Base-by-base conservation (phyloP, 1,139 yeast species). In the Magnusiomyces tetraspermus region DNA sequence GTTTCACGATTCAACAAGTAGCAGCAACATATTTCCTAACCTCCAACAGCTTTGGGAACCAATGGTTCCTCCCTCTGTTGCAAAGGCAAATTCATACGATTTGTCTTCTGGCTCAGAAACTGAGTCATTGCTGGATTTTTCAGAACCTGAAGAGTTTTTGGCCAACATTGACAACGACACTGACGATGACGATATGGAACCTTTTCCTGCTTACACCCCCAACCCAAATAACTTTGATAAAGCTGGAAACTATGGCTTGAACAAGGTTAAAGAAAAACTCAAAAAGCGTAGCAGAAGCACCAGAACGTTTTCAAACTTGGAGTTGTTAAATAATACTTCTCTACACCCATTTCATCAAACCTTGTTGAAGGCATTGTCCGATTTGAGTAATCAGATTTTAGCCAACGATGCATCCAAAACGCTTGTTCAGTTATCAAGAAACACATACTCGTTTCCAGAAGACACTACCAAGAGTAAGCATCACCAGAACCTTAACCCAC, bases 401-500 rank as follows among this genome's bases (percentile, higher is more conserved):
- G 80, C 88, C 50, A 77, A 82, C 50, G 79, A 79, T 50, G 86
- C 95, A 0, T 77, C 80, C 40, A 78, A 78, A 57, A 83, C 79
- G 52, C 74, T 89, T 53, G 77, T 76, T 11, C 75, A 74, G 48
- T 63, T 87, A 55, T 81, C 83, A 58, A 69, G 73, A 31, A 71
- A 69, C 49, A 26, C 31, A 15, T 38, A 38, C 24, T 5, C 24
- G 11, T 21, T 38, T 19, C 42, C 42, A 5, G 42, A 38, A 19
- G 42, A 15, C 8, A 6, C 23, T 19, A n/a, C 11, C 33, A 13
- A 30, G 11, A 30, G 13, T 8, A 8, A 8, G 13, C n/a, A n/a
- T n/a, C n/a, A n/a, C n/a, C n/a, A n/a, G n/a, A n/a, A n/a, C n/a
- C n/a, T n/a, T n/a, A n/a, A n/a, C n/a, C n/a, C n/a, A n/a, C n/a